Evolutionary conservation across 345 rosid species (phyloP), one percentile per base, ranked within the genome.

Genomic region (Linum usitatissimum): DNA sequence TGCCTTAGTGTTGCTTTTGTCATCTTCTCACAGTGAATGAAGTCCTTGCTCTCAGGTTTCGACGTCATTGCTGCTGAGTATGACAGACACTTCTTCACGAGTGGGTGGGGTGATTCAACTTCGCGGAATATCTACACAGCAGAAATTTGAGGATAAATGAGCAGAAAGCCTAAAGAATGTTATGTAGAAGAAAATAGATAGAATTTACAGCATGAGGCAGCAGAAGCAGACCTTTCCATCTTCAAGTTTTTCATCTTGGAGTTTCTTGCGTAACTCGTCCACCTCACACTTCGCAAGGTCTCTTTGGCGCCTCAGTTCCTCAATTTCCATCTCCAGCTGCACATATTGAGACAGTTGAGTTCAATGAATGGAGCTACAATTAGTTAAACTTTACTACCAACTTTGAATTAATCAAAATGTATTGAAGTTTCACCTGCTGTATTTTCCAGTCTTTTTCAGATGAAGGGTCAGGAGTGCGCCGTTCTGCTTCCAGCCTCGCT

Each of bases 261-360:
- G 70, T 75, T 88, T 94, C 75, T 69, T 78, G 20, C 91, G 97
- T 55, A 94, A 69, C 68, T 86, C 93, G 34, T 88, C 97, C 64
- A 76, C 89, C 67, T 94, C 85, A 57, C 76, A 71, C 59, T 90
- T 79, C 61, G 97, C 99, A 62, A 78, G 73, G 70, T 94, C 99
- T 79, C 99, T 84, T 76, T 94, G 93, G 65, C 81, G 80, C 65
- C 76, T 86, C 40, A 94, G 76, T 75, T 90, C 95, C 84, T 88
- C 95, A 0, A 94, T 86, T 74, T 94, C 93, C 81, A 83, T 79
- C 80, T 94, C 93, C 99, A 94, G 90, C 99, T 94, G 72, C 61
- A 66, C 20, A 42, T 28, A 68, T 68, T 36, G 49, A 56, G 61
- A 65, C 36, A 60, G 55, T 42, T 40, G 49, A 23, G 55, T 51